These are phyloP conservation scores for Pontederia paniculata DNA, from an alignment of 176 grass and related monocot species.

Conservation along the genomic window DNA sequence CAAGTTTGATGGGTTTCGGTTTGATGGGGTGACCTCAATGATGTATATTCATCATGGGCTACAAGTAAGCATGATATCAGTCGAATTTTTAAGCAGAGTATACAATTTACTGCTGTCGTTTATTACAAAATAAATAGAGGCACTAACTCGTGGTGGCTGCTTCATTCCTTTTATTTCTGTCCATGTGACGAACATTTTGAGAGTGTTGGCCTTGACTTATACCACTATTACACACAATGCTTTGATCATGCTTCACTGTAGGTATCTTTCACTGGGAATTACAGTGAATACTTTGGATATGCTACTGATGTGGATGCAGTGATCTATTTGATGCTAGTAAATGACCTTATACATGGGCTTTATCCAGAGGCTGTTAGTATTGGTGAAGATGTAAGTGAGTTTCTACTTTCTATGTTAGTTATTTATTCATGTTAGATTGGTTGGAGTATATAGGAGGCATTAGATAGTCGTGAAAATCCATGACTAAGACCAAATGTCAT, in stretches of 20 bases:
- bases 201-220: no score
- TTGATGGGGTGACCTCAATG: slow-evolving; percentile 94
- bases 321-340: slow-evolving; percentile 85
- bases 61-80: slow-evolving; percentile 50
- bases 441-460: no score
- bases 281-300: slow-evolving; percentile 88
- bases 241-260: slow-evolving; percentile 7
- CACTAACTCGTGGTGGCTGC: no score
- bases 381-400: slow-evolving; percentile 81
- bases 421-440: no score
- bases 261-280: slow-evolving; percentile 70
- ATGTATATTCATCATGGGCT: slow-evolving; percentile 93
- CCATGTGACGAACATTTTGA: no score
- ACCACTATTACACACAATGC: no score
- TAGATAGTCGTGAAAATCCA: no score
- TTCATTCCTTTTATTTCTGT: no score
- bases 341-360: slow-evolving; percentile 83
- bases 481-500: no score
- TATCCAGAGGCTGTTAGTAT: slow-evolving; percentile 61
- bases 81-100: no score
- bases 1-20: slow-evolving; percentile 90
- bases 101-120: no score
- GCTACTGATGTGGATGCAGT: slow-evolving; percentile 81
- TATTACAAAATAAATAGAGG: no score
- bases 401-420: not conserved